Evolutionary conservation across 495 filamentous ascomycete genomes (phyloP).

Genomic region (Darksidea phi): DNA sequence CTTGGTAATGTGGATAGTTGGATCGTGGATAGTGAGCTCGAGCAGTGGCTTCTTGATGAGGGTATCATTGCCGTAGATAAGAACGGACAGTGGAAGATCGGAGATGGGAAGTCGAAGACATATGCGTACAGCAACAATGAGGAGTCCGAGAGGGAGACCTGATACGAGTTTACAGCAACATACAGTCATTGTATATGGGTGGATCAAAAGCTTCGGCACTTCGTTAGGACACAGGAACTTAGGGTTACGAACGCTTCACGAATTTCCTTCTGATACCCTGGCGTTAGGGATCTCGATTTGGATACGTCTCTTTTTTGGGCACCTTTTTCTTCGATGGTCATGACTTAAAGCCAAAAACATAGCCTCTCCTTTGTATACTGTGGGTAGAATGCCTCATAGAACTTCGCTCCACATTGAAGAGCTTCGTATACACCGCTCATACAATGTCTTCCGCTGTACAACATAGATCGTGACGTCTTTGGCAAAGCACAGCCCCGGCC

Average conservation of each 20-base stretch:
- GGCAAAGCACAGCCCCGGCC: no score
- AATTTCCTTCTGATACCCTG: background rate
- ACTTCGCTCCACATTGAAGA: no score
- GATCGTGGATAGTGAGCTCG: slow-evolving; percentile 50
- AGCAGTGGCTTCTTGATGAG: slow-evolving; percentile 54
- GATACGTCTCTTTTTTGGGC: background rate
- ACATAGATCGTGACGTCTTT: no score
- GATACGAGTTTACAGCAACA: background rate
- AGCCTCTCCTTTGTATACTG: background rate
- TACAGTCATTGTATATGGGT: background rate
- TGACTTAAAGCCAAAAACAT: background rate
- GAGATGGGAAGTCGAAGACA: slow-evolving; percentile 33
- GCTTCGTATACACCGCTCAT: no score
- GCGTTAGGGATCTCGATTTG: background rate
- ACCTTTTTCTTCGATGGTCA: background rate
- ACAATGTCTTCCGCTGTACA: no score
- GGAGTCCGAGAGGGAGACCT: no score
- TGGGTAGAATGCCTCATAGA: no score
- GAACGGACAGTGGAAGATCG: slow-evolving; percentile 31
- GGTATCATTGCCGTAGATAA: slow-evolving; percentile 43
- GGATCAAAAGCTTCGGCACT: background rate
- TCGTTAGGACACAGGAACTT: background rate
- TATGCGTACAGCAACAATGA: background rate
- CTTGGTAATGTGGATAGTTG: slow-evolving; percentile 42
- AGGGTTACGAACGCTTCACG: background rate